phyloP scores from a whole-genome alignment of 2,329 filamentous ascomycete species.

The Knufia petricola region DNA sequence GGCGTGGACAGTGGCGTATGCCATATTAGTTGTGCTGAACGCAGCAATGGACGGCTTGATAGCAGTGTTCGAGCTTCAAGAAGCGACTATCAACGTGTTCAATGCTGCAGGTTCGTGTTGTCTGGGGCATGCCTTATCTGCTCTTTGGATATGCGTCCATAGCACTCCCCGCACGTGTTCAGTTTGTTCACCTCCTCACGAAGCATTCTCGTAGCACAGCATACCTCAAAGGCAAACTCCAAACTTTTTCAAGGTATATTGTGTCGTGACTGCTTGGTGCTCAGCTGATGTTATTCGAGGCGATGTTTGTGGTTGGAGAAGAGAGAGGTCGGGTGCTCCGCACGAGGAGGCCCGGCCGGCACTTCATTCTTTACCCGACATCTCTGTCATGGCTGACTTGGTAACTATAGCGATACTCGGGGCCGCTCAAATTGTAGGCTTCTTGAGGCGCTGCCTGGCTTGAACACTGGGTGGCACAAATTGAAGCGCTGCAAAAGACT shows the following conservation, averaged over 20 bases:
- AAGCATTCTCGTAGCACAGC: not conserved
- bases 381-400: no score
- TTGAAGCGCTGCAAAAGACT: slow-evolving; percentile 36
- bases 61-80: not conserved
- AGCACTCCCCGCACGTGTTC: not conserved
- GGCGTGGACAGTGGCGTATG: slow-evolving; percentile 30
- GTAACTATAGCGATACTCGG: not conserved
- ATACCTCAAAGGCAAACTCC: not conserved
- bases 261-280: not conserved
- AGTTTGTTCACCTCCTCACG: not conserved
- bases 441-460: slow-evolving; percentile 22
- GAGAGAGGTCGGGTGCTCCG: not conserved
- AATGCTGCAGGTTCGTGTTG: not conserved
- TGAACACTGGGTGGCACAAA: slow-evolving; percentile 37
- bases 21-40: slow-evolving; percentile 7
- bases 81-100: not conserved
- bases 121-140: not conserved
- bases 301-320: not conserved
- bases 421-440: not conserved
- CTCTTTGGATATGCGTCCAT: not conserved
- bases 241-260: not conserved
- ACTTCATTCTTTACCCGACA: no score
- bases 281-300: not conserved
- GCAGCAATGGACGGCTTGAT: no score
- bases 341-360: slow-evolving; percentile 2